Evolutionary conservation across 768 basidiomycete genomes (phyloP).

Genomic region (Lactifluus rugatus): DNA sequence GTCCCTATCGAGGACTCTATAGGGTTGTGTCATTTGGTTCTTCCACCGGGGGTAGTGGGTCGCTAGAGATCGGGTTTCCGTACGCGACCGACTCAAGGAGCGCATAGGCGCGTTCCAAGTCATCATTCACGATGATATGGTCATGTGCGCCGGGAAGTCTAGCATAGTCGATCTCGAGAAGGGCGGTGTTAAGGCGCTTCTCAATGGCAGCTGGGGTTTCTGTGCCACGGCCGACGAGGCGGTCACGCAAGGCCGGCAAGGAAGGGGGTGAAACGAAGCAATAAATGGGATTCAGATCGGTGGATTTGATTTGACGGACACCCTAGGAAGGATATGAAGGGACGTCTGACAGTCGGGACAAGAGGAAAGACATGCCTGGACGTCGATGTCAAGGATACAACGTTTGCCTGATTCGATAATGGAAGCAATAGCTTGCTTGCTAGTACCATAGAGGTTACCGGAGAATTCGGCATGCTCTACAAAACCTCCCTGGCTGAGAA

Average conservation of each 20-base stretch:
- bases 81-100: slow-evolving; percentile 70
- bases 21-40: slow-evolving; percentile 34
- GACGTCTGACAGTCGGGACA: neutral
- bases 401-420: slow-evolving; percentile 62
- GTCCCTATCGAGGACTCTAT: neutral
- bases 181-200: slow-evolving; percentile 67
- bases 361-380: slow-evolving; percentile 52
- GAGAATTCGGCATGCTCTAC: slow-evolving; percentile 94
- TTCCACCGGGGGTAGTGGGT: slow-evolving; percentile 57
- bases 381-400: slow-evolving; percentile 93
- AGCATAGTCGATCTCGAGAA: slow-evolving; percentile 78
- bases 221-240: slow-evolving; percentile 74
- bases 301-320: slow-evolving; percentile 83
- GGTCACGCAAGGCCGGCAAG: slow-evolving; percentile 53
- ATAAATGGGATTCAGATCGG: slow-evolving; percentile 73
- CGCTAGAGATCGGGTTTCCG: slow-evolving; percentile 51
- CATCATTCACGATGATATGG: slow-evolving; percentile 82
- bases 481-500: slow-evolving; percentile 66
- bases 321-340: slow-evolving; percentile 43
- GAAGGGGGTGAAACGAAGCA: slow-evolving; percentile 89
- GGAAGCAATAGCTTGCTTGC: slow-evolving; percentile 60
- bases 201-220: slow-evolving; percentile 65
- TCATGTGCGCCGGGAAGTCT: slow-evolving; percentile 67
- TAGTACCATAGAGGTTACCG: slow-evolving; percentile 89
- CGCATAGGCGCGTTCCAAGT: slow-evolving; percentile 72